phyloP scores from a whole-genome alignment of 1,139 yeast species.

The Taiozyma onychis region DNA sequence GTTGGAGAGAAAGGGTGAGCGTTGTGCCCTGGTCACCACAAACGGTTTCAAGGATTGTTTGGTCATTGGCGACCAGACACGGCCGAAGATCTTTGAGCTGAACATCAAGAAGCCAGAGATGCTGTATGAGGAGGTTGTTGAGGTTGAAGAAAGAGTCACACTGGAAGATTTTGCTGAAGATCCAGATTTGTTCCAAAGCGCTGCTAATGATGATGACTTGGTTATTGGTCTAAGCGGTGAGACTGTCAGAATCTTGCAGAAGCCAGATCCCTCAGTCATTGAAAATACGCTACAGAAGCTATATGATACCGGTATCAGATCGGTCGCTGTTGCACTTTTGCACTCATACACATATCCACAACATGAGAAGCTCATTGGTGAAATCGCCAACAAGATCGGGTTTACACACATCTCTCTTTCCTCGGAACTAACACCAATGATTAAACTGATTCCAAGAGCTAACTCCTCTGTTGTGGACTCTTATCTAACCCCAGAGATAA shows the following conservation, averaged over 20 bases:
- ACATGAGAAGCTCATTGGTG: slow-evolving; percentile 56
- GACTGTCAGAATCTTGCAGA: slow-evolving; percentile 45
- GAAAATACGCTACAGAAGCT: slow-evolving; percentile 35
- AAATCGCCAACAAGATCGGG: slow-evolving; percentile 53
- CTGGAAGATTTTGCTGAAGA: slow-evolving; percentile 62
- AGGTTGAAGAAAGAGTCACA: slow-evolving; percentile 69
- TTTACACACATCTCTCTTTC: slow-evolving; percentile 62
- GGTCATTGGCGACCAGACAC: slow-evolving; percentile 65
- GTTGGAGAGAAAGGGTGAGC: slow-evolving; percentile 61
- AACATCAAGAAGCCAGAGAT: slow-evolving; percentile 52
- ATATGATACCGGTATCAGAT: slow-evolving; percentile 50
- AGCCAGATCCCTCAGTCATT: slow-evolving; percentile 40
- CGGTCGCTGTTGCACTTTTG: slow-evolving; percentile 61
- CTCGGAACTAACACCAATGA: slow-evolving; percentile 64
- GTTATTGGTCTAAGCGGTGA: slow-evolving; percentile 61
- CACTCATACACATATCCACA: slow-evolving; percentile 67
- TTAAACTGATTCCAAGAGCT: slow-evolving; percentile 64
- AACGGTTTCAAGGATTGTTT: slow-evolving; percentile 61
- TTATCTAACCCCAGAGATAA: slow-evolving; percentile 68
- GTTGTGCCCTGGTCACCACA: slow-evolving; percentile 60
- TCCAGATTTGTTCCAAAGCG: slow-evolving; percentile 33
- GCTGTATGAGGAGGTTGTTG: slow-evolving; percentile 59
- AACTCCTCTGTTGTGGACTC: slow-evolving; percentile 76
- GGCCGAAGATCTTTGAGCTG: slow-evolving; percentile 52
- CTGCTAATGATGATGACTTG: slow-evolving; percentile 27